Percentiles rank a stretch among this genome's conserved stretches.
Conservation (phyloP, 805 yeast species). For the Kuraishia ogatae region DNA sequence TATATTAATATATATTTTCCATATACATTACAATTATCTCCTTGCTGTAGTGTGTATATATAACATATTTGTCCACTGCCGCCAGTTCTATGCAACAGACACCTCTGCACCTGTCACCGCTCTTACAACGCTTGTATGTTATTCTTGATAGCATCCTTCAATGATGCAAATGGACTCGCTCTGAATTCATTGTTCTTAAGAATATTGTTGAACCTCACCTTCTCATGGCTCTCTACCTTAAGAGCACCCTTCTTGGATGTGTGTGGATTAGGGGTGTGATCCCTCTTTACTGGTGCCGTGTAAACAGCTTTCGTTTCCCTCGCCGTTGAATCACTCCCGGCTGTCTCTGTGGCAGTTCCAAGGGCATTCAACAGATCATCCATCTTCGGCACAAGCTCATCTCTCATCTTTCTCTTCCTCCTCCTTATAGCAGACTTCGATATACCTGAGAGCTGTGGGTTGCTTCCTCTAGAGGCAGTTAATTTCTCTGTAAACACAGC, state of each 20-base stretch:
- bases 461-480: slow-evolving; percentile 8
- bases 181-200: slow-evolving; percentile 47
- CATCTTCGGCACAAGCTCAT: slow-evolving; percentile 60
- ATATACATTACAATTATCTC: background rate
- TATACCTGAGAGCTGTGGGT: slow-evolving; percentile 33
- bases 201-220: slow-evolving; percentile 47
- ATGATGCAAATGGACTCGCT: slow-evolving; percentile 54
- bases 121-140: slow-evolving; percentile 9
- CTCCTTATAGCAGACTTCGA: slow-evolving; percentile 61
- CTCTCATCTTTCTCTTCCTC: slow-evolving; percentile 54
- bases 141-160: slow-evolving; percentile 46
- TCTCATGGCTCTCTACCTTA: slow-evolving; percentile 48
- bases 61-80: no score
- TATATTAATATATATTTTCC: background rate
- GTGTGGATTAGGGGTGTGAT: slow-evolving; percentile 26
- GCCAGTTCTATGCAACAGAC: no score
- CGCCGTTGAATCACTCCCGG: slow-evolving; percentile 1
- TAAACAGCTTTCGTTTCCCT: slow-evolving; percentile 7
- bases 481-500: slow-evolving; percentile 29
- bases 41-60: no score
- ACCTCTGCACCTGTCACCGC: background rate
- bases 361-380: slow-evolving; percentile 51
- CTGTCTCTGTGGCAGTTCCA: slow-evolving; percentile 25
- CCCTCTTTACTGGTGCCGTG: slow-evolving; percentile 8
- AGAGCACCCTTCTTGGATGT: slow-evolving; percentile 33